Evolutionary conservation across 2,329 filamentous ascomycete genomes (phyloP).

Genomic region (Penicillium fuscoglaucum): DNA sequence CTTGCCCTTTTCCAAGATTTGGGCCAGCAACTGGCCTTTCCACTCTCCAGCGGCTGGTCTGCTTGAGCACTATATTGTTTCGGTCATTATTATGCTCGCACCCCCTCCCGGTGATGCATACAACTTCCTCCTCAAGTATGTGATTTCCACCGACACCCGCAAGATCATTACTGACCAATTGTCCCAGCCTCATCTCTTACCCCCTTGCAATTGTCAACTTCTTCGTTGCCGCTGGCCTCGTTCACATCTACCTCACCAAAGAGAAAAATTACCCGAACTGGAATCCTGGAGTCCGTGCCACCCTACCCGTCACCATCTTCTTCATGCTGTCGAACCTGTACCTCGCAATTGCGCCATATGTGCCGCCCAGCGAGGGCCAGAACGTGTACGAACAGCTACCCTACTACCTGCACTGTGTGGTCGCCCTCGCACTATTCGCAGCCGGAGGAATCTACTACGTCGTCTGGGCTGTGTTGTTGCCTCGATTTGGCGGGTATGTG

Average conservation of each 20-base stretch:
- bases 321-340: slow-evolving; percentile 57
- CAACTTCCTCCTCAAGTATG: slow-evolving; percentile 57
- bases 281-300: slow-evolving; percentile 52
- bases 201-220: slow-evolving; percentile 51
- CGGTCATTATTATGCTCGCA: slow-evolving; percentile 64
- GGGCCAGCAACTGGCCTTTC: slow-evolving; percentile 68
- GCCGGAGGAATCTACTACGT: slow-evolving; percentile 55
- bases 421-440: slow-evolving; percentile 52
- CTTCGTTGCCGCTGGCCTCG: slow-evolving; percentile 52
- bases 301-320: slow-evolving; percentile 53
- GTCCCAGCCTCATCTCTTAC: slow-evolving; percentile 39
- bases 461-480: slow-evolving; percentile 52
- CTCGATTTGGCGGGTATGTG: slow-evolving; percentile 49
- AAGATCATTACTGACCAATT: slow-evolving; percentile 2
- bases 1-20: slow-evolving; percentile 65
- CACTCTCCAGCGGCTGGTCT: slow-evolving; percentile 60
- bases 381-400: slow-evolving; percentile 55
- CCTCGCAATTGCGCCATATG: slow-evolving; percentile 53
- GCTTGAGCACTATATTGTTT: slow-evolving; percentile 67
- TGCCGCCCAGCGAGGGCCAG: slow-evolving; percentile 50
- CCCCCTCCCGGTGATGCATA: slow-evolving; percentile 68
- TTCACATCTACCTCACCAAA: slow-evolving; percentile 48
- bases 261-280: slow-evolving; percentile 46
- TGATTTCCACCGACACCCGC: not conserved
- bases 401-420: slow-evolving; percentile 56